Percentiles rank a stretch among this genome's conserved stretches.
Conservation (phyloP, 805 yeast species). For the Candida suzukii region DNA sequence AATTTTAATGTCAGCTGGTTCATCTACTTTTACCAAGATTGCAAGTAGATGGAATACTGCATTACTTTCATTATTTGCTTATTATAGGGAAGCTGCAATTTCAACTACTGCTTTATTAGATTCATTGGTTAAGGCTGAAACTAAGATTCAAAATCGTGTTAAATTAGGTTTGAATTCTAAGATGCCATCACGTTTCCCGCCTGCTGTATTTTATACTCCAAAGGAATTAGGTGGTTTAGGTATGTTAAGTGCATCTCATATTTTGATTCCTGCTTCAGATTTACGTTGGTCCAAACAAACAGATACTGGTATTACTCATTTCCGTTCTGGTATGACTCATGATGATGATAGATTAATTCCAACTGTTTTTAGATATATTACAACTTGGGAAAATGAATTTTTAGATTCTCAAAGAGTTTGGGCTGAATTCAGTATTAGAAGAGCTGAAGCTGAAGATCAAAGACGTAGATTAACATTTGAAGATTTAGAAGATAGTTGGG, state of each 20-base stretch:
- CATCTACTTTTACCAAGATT: conserved; percentile 89
- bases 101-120: conserved; percentile 76
- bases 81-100: conserved; percentile 88
- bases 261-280: conserved; percentile 90
- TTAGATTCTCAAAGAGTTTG: conserved; percentile 92
- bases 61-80: conserved; percentile 75
- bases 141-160: conserved; percentile 87
- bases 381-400: conserved; percentile 96
- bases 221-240: conserved; percentile 97
- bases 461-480: conserved; percentile 85
- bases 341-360: conserved; percentile 81
- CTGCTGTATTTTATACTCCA: conserved; percentile 97
- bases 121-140: conserved; percentile 81
- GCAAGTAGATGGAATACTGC: conserved; percentile 97
- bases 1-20: conserved; percentile 90
- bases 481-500: conserved; percentile 93
- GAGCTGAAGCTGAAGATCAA: conserved; percentile 80
- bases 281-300: conserved; percentile 88
- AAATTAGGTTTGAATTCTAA: conserved; percentile 93
- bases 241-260: conserved; percentile 95
- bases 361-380: conserved; percentile 84
- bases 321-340: conserved; percentile 87
- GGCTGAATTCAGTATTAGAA: conserved; percentile 91
- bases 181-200: conserved; percentile 98
- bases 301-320: conserved; percentile 90